A percentile compares a stretch with the other conserved stretches of the same genome.
Conservation (phyloP, 352 stramenopile genomes). For the Pythium brachiatum region DNA sequence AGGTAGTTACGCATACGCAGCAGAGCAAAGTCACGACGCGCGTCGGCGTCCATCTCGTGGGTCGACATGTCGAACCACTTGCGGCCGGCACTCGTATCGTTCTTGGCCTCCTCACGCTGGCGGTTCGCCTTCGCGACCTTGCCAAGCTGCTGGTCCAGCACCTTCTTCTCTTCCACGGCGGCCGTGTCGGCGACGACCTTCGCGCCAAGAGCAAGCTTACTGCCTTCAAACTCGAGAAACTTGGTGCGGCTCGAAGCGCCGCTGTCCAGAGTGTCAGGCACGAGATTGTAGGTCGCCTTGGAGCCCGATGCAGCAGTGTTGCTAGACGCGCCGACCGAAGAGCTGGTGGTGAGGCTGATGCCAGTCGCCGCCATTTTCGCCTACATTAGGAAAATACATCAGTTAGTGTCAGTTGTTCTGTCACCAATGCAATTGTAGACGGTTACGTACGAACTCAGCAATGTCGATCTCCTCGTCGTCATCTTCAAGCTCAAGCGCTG, state of each 20-base stretch:
- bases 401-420: background rate
- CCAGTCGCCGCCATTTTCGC: slow-evolving; percentile 26
- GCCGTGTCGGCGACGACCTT: slow-evolving; percentile 43
- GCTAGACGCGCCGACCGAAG: background rate
- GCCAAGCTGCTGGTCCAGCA: slow-evolving; percentile 40
- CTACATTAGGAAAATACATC: slow-evolving; percentile 1
- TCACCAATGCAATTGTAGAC: background rate
- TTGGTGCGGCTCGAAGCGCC: slow-evolving; percentile 46
- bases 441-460: slow-evolving; percentile 43
- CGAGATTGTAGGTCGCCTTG: slow-evolving; percentile 9
- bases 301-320: background rate
- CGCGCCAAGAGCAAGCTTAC: slow-evolving; percentile 32
- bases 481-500: slow-evolving; percentile 20
- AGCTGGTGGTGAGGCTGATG: slow-evolving; percentile 20
- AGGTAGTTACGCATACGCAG: slow-evolving; percentile 95
- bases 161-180: slow-evolving; percentile 43
- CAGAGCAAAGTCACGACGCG: slow-evolving; percentile 89
- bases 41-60: slow-evolving; percentile 84
- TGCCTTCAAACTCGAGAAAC: slow-evolving; percentile 48
- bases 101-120: slow-evolving; percentile 50
- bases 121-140: slow-evolving; percentile 39
- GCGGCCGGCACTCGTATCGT: slow-evolving; percentile 53
- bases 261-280: slow-evolving; percentile 53
- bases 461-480: slow-evolving; percentile 43
- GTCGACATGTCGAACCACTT: slow-evolving; percentile 93